Conservation (phyloP, 495 filamentous ascomycete genomes). For the Schizothecium vesticola region DNA sequence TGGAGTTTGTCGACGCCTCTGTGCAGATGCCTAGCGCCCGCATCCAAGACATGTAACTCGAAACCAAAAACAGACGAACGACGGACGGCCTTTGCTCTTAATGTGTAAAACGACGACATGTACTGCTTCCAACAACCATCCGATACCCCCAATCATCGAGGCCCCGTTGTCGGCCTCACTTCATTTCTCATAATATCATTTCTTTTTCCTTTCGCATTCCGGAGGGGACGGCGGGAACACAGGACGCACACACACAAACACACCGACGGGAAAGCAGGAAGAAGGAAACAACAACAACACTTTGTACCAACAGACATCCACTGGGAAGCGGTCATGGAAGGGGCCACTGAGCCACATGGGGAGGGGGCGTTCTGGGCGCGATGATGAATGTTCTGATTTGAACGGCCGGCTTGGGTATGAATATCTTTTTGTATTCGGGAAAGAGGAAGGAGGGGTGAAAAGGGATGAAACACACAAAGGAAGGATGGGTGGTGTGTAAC, state of each 20-base stretch:
- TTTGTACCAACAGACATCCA: not conserved
- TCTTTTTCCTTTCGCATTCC: not conserved
- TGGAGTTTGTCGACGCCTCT: constrained; percentile 40
- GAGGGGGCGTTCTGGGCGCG: not conserved
- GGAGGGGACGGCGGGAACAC: not conserved
- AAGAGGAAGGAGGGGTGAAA: not conserved
- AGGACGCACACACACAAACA: not conserved
- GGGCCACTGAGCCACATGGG: not conserved
- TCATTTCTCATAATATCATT: not conserved
- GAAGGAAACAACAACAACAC: not conserved
- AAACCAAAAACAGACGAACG: not conserved
- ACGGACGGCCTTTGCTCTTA: not conserved
- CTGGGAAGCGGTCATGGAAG: not conserved
- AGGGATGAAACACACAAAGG: not conserved
- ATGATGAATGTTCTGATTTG: constrained; percentile 13
- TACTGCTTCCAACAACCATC: not conserved
- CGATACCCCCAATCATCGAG: not conserved
- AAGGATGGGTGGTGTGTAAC: not conserved
- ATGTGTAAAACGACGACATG: not conserved
- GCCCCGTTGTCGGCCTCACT: not conserved
- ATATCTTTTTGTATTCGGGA: not conserved
- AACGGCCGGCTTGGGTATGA: constrained; percentile 14
- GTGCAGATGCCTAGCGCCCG: constrained; percentile 45
- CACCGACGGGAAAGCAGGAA: not conserved
- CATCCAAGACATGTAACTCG: constrained; percentile 38